Conservation (phyloP, 257 asterid species). For the Petunia secreta region DNA sequence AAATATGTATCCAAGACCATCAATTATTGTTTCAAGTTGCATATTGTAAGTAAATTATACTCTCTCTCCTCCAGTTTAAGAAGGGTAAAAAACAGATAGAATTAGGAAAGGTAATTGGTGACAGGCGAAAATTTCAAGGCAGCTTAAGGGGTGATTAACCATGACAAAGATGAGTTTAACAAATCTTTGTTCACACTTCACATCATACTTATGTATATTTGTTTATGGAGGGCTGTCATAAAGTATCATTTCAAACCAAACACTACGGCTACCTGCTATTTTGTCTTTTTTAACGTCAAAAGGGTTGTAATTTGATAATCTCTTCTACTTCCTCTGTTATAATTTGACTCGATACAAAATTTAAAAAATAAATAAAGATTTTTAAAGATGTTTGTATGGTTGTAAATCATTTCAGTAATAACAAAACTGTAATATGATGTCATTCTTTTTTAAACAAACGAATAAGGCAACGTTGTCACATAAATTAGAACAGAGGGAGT, state of each 20-base stretch:
- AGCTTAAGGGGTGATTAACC: neutral
- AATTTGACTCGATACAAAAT: no score
- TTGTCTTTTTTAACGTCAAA: neutral
- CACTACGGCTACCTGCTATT: neutral
- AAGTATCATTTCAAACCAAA: neutral
- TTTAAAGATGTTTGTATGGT: no score
- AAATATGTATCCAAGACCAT: neutral
- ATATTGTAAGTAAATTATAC: neutral
- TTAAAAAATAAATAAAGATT: no score
- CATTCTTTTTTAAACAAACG: no score
- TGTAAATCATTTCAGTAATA: no score
- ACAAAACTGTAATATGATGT: no score
- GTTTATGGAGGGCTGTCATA: neutral
- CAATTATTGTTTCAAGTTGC: neutral
- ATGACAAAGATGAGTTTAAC: neutral
- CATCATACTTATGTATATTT: neutral
- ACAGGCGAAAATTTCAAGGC: neutral
- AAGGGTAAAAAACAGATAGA: neutral
- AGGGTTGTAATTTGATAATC: neutral
- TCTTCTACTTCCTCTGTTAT: no score
- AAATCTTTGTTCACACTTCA: slow-evolving; percentile 8
- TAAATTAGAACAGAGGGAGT: no score
- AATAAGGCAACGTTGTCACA: no score
- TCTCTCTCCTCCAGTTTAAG: neutral
- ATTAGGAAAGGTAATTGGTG: neutral